A percentile compares a stretch with the other conserved stretches of the same genome.
phyloP scores from a whole-genome alignment of 106 monocot species.

The Xerophyta viscosa region DNA sequence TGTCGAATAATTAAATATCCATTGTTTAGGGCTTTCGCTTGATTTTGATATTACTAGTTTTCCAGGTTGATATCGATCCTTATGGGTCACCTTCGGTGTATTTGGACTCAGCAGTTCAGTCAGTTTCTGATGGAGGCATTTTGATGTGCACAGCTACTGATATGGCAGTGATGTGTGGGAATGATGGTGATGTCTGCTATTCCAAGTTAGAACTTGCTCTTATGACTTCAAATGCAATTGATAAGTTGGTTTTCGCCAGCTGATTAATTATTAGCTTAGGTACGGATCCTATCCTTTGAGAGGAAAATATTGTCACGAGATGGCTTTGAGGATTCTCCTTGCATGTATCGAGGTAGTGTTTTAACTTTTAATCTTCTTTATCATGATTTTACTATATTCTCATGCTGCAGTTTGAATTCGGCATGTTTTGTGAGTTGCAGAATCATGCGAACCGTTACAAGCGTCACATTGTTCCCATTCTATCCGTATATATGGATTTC shows the following conservation, averaged over 20 bases:
- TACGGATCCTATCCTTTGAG: conserved; percentile 90
- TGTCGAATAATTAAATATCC: too few relatives aligned
- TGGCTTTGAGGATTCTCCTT: conserved; percentile 94
- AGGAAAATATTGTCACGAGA: conserved; percentile 95
- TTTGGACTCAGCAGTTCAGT: conserved; percentile 87
- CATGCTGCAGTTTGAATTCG: neutral
- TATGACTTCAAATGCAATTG: too few relatives aligned
- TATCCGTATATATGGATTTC: conserved; percentile 97
- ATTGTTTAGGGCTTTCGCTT: too few relatives aligned
- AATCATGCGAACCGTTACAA: conserved; percentile 98
- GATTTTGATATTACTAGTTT: neutral
- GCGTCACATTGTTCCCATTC: conserved; percentile 85
- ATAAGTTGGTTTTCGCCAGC: too few relatives aligned
- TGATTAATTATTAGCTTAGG: conserved; percentile 36
- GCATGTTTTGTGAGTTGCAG: conserved; percentile 21
- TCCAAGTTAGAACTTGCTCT: conserved; percentile 56
- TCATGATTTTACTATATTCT: neutral
- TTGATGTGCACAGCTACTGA: conserved; percentile 98
- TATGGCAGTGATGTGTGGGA: conserved; percentile 92
- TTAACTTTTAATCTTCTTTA: neutral
- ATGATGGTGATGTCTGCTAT: conserved; percentile 89
- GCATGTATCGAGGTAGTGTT: conserved; percentile 79
- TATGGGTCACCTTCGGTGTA: conserved; percentile 92
- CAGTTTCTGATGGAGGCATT: conserved; percentile 89
- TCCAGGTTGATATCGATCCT: conserved; percentile 94